phyloP scores from a whole-genome alignment of 805 yeast species.

The Candida xiaguanensis region DNA sequence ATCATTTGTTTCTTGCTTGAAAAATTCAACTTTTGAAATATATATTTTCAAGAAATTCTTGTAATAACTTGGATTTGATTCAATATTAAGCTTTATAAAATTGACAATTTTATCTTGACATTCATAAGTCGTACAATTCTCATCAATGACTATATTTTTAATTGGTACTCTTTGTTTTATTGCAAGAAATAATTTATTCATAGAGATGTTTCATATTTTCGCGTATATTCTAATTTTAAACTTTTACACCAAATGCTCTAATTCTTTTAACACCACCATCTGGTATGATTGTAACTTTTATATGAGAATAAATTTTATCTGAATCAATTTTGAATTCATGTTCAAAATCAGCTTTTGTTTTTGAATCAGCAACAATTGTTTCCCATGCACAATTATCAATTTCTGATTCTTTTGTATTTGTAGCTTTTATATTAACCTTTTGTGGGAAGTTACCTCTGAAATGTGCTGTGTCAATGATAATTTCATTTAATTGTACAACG shows the following conservation, averaged over 20 bases:
- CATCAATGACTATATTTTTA: slow-evolving; percentile 1
- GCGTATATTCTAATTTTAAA: slow-evolving; percentile 4
- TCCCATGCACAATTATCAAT: slow-evolving; percentile 56
- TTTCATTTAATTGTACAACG: slow-evolving; percentile 48
- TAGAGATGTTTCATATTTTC: slow-evolving; percentile 3
- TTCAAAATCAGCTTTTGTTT: slow-evolving; percentile 82
- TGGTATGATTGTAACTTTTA: slow-evolving; percentile 80
- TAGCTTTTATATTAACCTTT: slow-evolving; percentile 64
- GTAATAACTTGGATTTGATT: slow-evolving; percentile 49
- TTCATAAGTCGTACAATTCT: slow-evolving; percentile 4
- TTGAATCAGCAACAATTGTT: slow-evolving; percentile 58
- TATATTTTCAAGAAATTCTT: slow-evolving; percentile 43
- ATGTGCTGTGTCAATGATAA: slow-evolving; percentile 88
- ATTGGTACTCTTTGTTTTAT: slow-evolving; percentile 10
- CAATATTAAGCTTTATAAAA: slow-evolving; percentile 1
- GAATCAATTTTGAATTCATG: slow-evolving; percentile 48
- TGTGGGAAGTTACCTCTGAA: slow-evolving; percentile 96
- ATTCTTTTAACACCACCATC: slow-evolving; percentile 96
- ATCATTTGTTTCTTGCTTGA: slow-evolving; percentile 30
- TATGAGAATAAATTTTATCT: slow-evolving; percentile 54
- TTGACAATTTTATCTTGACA: slow-evolving; percentile 5
- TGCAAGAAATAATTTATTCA: slow-evolving; percentile 7
- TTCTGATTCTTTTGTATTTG: slow-evolving; percentile 34
- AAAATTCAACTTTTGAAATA: slow-evolving; percentile 29
- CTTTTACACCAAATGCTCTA: slow-evolving; percentile 67